Conservation (phyloP, 768 basidiomycete genomes). For the Kwoniella botswanensis region DNA sequence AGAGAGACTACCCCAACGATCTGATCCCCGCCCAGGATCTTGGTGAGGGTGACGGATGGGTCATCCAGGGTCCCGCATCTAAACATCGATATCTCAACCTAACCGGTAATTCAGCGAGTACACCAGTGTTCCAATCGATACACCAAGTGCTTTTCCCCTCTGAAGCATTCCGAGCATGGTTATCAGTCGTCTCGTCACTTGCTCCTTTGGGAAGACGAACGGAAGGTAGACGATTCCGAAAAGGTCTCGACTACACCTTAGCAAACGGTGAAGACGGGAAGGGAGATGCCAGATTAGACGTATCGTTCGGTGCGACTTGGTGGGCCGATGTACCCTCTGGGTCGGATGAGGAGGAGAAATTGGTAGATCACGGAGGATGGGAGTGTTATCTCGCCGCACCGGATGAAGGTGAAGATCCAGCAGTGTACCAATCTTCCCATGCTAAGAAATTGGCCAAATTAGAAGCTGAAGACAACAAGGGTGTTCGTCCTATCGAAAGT, state of each 20-base stretch:
- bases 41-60: conserved; percentile 70
- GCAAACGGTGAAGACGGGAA: conserved; percentile 65
- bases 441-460: conserved; percentile 56
- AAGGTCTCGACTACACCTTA: conserved; percentile 92
- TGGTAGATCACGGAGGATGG: conserved; percentile 76
- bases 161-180: conserved; percentile 87
- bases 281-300: conserved; percentile 79
- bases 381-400: conserved; percentile 98
- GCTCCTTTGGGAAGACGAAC: conserved; percentile 73
- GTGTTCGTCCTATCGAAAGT: conserved; percentile 11
- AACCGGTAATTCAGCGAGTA: conserved; percentile 60
- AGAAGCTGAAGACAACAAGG: conserved; percentile 27
- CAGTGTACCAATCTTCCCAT: conserved; percentile 78
- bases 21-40: conserved; percentile 71
- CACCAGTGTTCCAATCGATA: conserved; percentile 66
- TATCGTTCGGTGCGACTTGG: conserved; percentile 84
- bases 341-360: conserved; percentile 50
- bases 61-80: conserved; percentile 83
- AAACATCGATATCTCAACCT: conserved; percentile 91
- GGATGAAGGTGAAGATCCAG: conserved; percentile 92
- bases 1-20: conserved; percentile 62
- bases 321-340: conserved; percentile 52
- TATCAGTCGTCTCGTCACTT: conserved; percentile 72
- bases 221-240: conserved; percentile 87
- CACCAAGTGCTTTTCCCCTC: conserved; percentile 80